Base-by-base conservation (phyloP, 768 basidiomycete species). In the Tricholoma terreum region DNA sequence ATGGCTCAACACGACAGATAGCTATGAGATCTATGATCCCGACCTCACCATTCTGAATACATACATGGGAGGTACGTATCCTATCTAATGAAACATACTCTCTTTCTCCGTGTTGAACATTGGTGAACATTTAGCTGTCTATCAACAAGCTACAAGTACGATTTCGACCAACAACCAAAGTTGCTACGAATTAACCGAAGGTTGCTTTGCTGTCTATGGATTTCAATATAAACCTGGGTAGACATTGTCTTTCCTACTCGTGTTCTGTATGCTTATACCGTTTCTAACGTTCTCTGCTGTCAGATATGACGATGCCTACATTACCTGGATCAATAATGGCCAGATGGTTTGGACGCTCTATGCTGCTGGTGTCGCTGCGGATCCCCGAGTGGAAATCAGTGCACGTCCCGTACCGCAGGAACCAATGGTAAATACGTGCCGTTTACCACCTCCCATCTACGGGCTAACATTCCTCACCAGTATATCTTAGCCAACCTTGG, bases 61-160 rank as follows among this genome's bases (percentile, higher is more conserved):
- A 6, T 90, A 85, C 64, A 74, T 67, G 17, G 90, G 90, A 38
- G 87, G 86, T 69, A 73, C 73, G 43, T 85, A 69, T 63, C 81
- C 84, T 64, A 79, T 82, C 30, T 31, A 58, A 78, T 82, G 36
- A 33, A 14, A 4, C n/a, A 12, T 6, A 14, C 4, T 2, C 77
- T 75, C 0, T 84, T 80, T 43, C 11, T 24, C 51, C 1, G 7
- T 21, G 10, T 43, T 17, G 15, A 22, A 33, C 15, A 10, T 24
- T n/a, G 12, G 11, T 45, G 11, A 5, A 17, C 15, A 35, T 6
- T n/a, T 83, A 36, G 82, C 82, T 63, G 80, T 75, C 6, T 81
- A 80, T 62, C 91, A 92, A 65, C 87, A 92, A 69, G 85, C 88
- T 17, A 85, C 87, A 3, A 90, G 88, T 17, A 85, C 80, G 9